A percentile compares a stretch with the other conserved stretches of the same genome.
These are phyloP conservation scores for Pelargonium myrrhifolium DNA, from an alignment of 441 rosid species.

Conservation along the genomic window DNA sequence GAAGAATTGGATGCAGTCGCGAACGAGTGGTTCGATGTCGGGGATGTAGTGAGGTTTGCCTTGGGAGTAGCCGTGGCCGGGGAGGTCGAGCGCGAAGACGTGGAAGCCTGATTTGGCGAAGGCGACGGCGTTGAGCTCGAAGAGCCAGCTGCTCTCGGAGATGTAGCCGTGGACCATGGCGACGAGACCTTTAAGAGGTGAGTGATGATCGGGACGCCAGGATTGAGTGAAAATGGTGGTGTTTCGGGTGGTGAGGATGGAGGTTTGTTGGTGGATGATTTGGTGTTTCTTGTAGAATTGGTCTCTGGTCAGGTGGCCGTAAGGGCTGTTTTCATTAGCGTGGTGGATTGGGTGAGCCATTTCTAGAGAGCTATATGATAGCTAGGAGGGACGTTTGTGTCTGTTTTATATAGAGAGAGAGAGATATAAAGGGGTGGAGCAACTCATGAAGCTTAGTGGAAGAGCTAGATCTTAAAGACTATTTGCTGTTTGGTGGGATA, in stretches of 20 bases:
- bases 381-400: too few relatives aligned
- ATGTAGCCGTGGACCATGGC: constrained; percentile 35
- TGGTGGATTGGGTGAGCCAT: constrained; percentile 29
- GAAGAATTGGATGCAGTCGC: constrained; percentile 23
- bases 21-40: constrained; percentile 16
- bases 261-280: constrained; percentile 21
- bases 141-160: constrained; percentile 31
- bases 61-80: constrained; percentile 31
- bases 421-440: too few relatives aligned
- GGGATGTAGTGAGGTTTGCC: constrained; percentile 27
- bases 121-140: constrained; percentile 28
- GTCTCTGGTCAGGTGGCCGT: constrained; percentile 26
- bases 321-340: constrained; percentile 27
- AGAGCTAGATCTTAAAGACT: too few relatives aligned
- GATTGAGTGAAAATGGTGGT: constrained; percentile 31
- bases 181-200: constrained; percentile 22
- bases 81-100: constrained; percentile 29
- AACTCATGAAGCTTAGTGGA: too few relatives aligned
- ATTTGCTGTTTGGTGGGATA: too few relatives aligned
- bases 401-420: too few relatives aligned
- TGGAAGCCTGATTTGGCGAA: constrained; percentile 27
- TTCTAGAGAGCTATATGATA: too few relatives aligned
- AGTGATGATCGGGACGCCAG: constrained; percentile 18
- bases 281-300: constrained; percentile 27
- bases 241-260: constrained; percentile 19